phyloP scores from a whole-genome alignment of 306 rosid species.

The Trifolium repens region DNA sequence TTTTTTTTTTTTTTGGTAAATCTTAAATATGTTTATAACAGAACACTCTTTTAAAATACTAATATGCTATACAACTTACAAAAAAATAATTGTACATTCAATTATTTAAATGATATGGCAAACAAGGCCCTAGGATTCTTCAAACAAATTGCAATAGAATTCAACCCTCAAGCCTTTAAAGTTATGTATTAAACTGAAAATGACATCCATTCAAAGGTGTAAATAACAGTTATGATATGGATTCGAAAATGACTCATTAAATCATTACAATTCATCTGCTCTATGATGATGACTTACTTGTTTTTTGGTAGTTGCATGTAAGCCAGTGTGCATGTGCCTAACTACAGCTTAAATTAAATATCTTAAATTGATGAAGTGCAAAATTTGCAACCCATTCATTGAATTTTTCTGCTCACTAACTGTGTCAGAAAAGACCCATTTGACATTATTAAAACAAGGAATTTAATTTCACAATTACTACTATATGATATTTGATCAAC shows the following conservation, averaged over 20 bases:
- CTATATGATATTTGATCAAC: constrained; percentile 10
- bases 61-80: background rate
- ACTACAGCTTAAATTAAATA: constrained; percentile 15
- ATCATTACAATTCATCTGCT: constrained; percentile 37
- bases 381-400: constrained; percentile 32
- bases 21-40: no score
- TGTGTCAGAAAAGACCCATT: constrained; percentile 20
- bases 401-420: constrained; percentile 28
- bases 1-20: no score
- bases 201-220: constrained; percentile 9
- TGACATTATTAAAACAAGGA: constrained; percentile 7
- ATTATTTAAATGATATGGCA: background rate
- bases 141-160: constrained; percentile 19
- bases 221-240: background rate
- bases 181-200: constrained; percentile 39
- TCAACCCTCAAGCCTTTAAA: constrained; percentile 3
- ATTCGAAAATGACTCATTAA: constrained; percentile 38
- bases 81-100: background rate
- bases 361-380: constrained; percentile 13
- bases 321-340: constrained; percentile 32
- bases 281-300: background rate
- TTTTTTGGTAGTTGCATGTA: background rate
- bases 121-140: background rate
- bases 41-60: no score
- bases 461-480: background rate